Evolutionary conservation across 2,329 filamentous ascomycete genomes (phyloP).

Genomic region (Scedosporium minutisporum): DNA sequence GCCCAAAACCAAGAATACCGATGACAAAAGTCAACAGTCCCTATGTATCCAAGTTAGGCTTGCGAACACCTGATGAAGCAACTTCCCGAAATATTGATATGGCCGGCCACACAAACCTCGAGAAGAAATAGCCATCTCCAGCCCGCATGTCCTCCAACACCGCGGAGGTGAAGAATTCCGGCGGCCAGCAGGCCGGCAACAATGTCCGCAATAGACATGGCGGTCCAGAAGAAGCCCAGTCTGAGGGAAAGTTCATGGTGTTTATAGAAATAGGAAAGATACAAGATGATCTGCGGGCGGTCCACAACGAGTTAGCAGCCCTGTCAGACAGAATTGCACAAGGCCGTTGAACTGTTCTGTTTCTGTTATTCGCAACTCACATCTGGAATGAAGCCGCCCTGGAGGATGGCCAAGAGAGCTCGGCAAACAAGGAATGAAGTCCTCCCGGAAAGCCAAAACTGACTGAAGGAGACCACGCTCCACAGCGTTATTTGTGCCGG

Average conservation of each 20-base stretch:
- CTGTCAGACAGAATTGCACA: too few species aligned
- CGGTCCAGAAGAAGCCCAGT: constrained; percentile 31
- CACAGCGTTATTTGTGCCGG: constrained; percentile 47
- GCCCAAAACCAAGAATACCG: constrained; percentile 41
- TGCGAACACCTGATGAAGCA: background rate
- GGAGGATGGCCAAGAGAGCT: constrained; percentile 29
- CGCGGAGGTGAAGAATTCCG: constrained; percentile 30
- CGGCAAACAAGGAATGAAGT: constrained; percentile 28
- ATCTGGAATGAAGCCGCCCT: constrained; percentile 38
- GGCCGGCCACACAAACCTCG: constrained; percentile 29
- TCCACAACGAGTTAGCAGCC: constrained; percentile 10
- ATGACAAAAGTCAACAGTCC: constrained; percentile 33
- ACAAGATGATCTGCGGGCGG: constrained; percentile 18
- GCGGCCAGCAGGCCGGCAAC: constrained; percentile 27
- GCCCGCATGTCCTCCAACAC: constrained; percentile 23
- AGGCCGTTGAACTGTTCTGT: too few species aligned
- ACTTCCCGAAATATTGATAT: background rate
- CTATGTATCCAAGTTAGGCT: constrained; percentile 9
- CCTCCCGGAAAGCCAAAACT: constrained; percentile 31
- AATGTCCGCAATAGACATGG: constrained; percentile 29
- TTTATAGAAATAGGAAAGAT: constrained; percentile 35
- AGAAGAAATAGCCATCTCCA: constrained; percentile 47
- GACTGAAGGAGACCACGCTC: constrained; percentile 41
- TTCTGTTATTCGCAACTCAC: constrained; percentile 13
- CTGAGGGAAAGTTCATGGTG: constrained; percentile 28